Base-by-base conservation (phyloP, 148 eudicot species). In the Selenicereus undatus region DNA sequence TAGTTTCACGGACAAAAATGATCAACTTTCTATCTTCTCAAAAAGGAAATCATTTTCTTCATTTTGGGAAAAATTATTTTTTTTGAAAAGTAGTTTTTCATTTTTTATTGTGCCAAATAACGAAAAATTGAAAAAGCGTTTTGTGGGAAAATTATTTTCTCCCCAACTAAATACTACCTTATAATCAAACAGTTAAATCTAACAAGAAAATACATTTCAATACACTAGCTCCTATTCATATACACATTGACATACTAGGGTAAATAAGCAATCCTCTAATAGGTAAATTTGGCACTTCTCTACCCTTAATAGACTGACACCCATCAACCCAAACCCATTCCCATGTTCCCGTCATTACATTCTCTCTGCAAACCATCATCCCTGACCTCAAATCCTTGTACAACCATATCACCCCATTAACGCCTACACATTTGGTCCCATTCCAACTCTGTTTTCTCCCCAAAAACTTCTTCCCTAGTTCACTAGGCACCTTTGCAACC, bases 271-370 rank as follows among this genome's bases (percentile, higher is more conserved):
- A 71, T 71, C 74, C 74, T 71, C 74, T 71, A 71, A 71, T 35
- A 3, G 74, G 24, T 71, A 36, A 71, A 32, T 18, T 71, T 71
- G 74, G 48, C 0, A 71, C 48, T 71, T 32, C 24, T 36, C 16
- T 71, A 71, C 45, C 48, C 43, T 71, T 71, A 2, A 71, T 71
- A 5, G 42, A 71, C 1, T 21, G 35, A 36, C 43, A 71, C 74
- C 74, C 74, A 35, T 36, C 74, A 30, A 71, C 43, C 74, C 74
- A 71, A 71, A 18, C 74, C 43, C 74, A 71, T 36, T 71, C 45
- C 45, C 48, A 70, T 32, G 11, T 70, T 3, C 45, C 9, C 43
- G 32, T 70, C 21, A 4, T 3, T 17, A 35, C 18, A 36, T 71
- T 36, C 29, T 64, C 68, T 64, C 68, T 24, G 30, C 68, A 64